Evolutionary conservation across 176 grass and related monocot genomes (phyloP).

Genomic region (maize (Zea mays)): DNA sequence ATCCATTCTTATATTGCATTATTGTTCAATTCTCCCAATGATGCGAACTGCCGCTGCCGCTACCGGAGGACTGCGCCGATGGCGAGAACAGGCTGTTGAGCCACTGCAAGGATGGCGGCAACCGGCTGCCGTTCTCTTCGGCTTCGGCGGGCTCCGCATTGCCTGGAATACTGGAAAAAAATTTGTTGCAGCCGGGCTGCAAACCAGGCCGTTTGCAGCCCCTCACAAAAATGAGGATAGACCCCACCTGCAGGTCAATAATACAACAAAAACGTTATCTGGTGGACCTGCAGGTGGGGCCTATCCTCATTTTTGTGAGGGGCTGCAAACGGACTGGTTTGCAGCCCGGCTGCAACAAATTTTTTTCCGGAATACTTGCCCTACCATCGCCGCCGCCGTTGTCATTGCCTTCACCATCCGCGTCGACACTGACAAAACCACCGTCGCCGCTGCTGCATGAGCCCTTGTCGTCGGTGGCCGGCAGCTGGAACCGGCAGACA

Average conservation of each 20-base stretch:
- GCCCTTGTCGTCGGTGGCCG: conserved; percentile 54
- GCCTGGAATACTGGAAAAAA: background rate
- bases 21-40: conserved; percentile 35
- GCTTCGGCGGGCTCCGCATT: conserved; percentile 29
- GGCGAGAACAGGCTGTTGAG: conserved; percentile 41
- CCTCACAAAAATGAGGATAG: no score
- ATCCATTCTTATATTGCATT: background rate
- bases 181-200: no score
- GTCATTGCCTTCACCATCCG: conserved; percentile 30
- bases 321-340: no score
- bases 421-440: conserved; percentile 19
- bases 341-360: no score
- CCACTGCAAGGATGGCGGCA: conserved; percentile 39
- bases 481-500: conserved; percentile 73
- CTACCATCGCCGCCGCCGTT: conserved; percentile 13
- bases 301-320: no score
- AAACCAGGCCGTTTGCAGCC: no score
- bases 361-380: background rate
- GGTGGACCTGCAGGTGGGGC: no score
- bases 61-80: conserved; percentile 20
- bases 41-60: conserved; percentile 37
- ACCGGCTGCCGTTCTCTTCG: conserved; percentile 18
- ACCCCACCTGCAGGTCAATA: no score
- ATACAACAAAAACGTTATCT: no score
- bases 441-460: conserved; percentile 34